Evolutionary conservation across 768 basidiomycete genomes (phyloP).

Genomic region (Myochromella boudieri): DNA sequence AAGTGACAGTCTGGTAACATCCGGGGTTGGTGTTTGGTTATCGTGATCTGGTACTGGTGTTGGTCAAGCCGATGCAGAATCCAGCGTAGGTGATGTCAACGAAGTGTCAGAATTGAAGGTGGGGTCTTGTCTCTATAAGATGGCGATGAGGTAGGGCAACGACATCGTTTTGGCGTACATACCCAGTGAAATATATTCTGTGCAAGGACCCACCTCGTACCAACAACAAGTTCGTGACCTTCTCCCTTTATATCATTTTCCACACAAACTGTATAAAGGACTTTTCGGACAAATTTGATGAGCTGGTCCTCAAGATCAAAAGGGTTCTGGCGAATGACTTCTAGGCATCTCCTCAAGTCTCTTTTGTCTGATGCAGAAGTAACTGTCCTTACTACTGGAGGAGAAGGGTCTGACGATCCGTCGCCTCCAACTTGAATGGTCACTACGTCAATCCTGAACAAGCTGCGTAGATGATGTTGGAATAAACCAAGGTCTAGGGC

Average conservation of each 20-base stretch:
- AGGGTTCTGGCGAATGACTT: neutral
- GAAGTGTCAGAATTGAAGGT: no score
- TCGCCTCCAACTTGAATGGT: no score
- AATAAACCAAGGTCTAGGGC: constrained; percentile 32
- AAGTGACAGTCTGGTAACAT: no score
- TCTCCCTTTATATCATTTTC: constrained; percentile 15
- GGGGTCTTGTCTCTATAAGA: no score
- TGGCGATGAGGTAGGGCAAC: no score
- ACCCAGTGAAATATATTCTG: constrained; percentile 23
- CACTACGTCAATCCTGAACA: neutral
- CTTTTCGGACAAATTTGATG: constrained; percentile 9
- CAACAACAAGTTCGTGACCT: constrained; percentile 14
- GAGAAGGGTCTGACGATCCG: no score
- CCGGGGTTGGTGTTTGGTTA: no score
- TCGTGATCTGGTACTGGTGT: no score
- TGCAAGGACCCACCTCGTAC: constrained; percentile 22
- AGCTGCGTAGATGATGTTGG: neutral
- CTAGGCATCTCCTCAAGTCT: neutral
- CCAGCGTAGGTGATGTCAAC: no score
- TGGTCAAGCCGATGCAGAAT: no score
- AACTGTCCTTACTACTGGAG: no score
- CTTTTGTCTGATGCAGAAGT: neutral
- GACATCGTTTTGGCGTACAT: no score
- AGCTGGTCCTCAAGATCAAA: constrained; percentile 12
- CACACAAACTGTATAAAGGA: constrained; percentile 22